These are phyloP conservation scores for Ophiocordyceps sinensis DNA, from an alignment of 2,329 filamentous ascomycete genomes.

Conservation along the genomic window DNA sequence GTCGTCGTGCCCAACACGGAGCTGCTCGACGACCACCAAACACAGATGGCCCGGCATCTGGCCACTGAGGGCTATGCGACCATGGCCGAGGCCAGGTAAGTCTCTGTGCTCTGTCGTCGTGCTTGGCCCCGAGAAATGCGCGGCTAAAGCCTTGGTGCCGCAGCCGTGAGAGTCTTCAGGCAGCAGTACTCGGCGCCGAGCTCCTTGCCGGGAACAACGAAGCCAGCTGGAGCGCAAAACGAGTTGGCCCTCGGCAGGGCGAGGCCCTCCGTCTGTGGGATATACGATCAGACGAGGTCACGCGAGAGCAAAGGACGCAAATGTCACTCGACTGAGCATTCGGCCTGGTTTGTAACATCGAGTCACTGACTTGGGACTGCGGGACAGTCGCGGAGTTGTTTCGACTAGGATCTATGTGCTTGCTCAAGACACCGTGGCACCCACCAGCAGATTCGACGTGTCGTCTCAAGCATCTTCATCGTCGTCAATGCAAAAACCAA, in stretches of 20 bases:
- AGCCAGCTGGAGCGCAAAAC: slow-evolving; percentile 18
- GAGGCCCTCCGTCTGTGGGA: slow-evolving; percentile 19
- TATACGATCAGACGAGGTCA: slow-evolving; percentile 16
- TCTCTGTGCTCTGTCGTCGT: no score
- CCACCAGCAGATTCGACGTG: neutral
- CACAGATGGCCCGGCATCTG: slow-evolving; percentile 68
- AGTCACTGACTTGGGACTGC: neutral
- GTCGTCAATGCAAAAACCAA: neutral
- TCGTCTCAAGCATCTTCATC: neutral
- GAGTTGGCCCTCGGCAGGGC: slow-evolving; percentile 4
- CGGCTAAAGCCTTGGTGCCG: neutral
- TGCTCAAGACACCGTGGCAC: slow-evolving; percentile 1
- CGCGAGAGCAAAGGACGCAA: slow-evolving; percentile 19
- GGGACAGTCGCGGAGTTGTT: no score
- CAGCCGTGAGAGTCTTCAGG: slow-evolving; percentile 18
- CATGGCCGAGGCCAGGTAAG: slow-evolving; percentile 53
- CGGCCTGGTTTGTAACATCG: neutral
- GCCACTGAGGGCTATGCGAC: slow-evolving; percentile 62
- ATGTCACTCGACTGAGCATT: slow-evolving; percentile 24
- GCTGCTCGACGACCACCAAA: slow-evolving; percentile 82
- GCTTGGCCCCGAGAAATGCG: neutral
- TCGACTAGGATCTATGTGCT: neutral
- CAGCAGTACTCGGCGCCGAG: slow-evolving; percentile 21
- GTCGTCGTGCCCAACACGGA: slow-evolving; percentile 77
- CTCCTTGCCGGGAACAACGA: slow-evolving; percentile 21